Base-by-base conservation (phyloP, 75 land plant species). In the Chamaecyparis obtusa region DNA sequence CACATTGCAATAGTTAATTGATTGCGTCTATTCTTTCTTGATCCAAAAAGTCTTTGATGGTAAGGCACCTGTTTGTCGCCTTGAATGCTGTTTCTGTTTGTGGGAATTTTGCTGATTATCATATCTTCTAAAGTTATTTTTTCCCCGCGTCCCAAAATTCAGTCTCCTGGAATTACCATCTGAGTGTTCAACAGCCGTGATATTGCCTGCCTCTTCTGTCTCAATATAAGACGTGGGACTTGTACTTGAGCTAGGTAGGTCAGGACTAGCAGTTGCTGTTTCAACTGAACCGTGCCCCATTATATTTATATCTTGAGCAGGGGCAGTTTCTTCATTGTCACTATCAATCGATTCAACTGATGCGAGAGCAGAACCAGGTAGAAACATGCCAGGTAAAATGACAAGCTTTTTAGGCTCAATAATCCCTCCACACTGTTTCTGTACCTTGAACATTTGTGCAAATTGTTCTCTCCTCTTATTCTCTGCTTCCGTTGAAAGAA, bases 351-450 rank as follows among this genome's bases (percentile, higher is more conserved):
- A n/a, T 33, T 86, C 27, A 1, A 83, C 24, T 37, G 92, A 72
- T 49, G 85, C 43, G 33, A 41, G 32, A 15, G 10, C 79, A 30
- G 90, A 79, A 30, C 64, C 37, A 13, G 94, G 88, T 56, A 94
- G 87, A 87, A 85, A 91, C 95, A 94, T 92, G 37, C 96, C 94
- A 19, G 95, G 95, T 76, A 89, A 72, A 33, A 96, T 82, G 0
- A 88, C 89, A 21, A 88, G 69, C 80, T 86, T 94, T 81, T 88
- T 91, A 36, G 93, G 92, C 71, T 94, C 97, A 85, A 96, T 93
- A 14, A 94, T 83, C 79, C 95, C 97, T 84, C 91, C 91, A 41
- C 89, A 87, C 21, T 92, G 92, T 86, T 91, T 39, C 78, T 96
- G 97, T 2, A 86, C 74, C 86, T 87, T 86, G 55, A 92, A 87